Percentiles rank a stretch among this genome's conserved stretches.
Conservation (phyloP, 129 eudicot genomes). For the Flaveria ramosissima region DNA sequence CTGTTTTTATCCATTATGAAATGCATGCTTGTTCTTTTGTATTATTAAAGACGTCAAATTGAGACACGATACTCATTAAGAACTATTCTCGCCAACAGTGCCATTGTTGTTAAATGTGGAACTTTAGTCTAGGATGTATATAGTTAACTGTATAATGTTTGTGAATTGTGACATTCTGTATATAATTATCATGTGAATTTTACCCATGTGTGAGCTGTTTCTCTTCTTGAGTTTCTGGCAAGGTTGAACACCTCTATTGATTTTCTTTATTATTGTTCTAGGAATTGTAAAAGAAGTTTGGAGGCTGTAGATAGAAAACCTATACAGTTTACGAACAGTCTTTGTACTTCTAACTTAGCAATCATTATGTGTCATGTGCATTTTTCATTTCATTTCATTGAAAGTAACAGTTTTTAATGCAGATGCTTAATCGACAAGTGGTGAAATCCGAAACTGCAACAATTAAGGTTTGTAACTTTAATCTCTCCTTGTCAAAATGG, state of each 20-base stretch:
- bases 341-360: conserved; percentile 17
- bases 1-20: background rate
- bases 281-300: background rate
- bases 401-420: conserved; percentile 34
- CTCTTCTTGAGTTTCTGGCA: background rate
- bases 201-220: conserved; percentile 7
- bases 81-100: background rate
- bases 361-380: background rate
- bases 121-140: conserved; percentile 13
- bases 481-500: background rate
- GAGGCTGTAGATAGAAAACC: too few relatives aligned
- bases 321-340: background rate
- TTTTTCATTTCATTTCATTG: conserved; percentile 1
- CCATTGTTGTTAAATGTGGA: conserved; percentile 8
- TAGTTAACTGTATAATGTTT: background rate
- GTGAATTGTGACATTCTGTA: background rate
- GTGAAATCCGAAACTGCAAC: conserved; percentile 93
- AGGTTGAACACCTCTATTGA: background rate
- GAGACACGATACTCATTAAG: background rate
- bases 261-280: conserved; percentile 16
- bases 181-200: background rate
- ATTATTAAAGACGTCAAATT: background rate
- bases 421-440: conserved; percentile 92
- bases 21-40: conserved; percentile 10
- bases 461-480: conserved; percentile 60